These are phyloP conservation scores for Emergomyces pasteurianus DNA, from an alignment of 2,329 filamentous ascomycete species.

Conservation along the genomic window DNA sequence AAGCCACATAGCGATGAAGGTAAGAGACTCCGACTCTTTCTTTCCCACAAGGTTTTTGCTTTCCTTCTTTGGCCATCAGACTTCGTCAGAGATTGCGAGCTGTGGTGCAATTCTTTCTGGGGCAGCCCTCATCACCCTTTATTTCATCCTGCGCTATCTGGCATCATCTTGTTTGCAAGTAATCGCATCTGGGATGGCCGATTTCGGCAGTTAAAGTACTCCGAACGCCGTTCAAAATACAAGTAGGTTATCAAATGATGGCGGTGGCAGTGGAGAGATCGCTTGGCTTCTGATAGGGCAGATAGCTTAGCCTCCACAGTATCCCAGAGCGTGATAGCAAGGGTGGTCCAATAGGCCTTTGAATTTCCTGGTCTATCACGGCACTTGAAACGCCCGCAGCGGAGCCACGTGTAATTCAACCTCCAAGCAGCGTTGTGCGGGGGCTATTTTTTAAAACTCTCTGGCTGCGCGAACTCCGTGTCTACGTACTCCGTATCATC, in stretches of 20 bases:
- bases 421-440: not conserved
- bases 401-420: slow-evolving; percentile 2
- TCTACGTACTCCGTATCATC: too few relatives aligned
- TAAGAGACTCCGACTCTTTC: too few relatives aligned
- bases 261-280: not conserved
- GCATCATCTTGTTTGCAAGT: not conserved
- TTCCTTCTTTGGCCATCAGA: not conserved
- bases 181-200: not conserved
- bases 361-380: not conserved
- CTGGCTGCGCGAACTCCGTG: not conserved
- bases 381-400: not conserved
- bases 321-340: not conserved
- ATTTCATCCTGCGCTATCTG: not conserved
- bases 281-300: not conserved
- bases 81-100: not conserved
- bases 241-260: too few relatives aligned
- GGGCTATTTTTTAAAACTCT: not conserved
- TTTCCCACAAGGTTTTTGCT: too few relatives aligned
- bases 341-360: not conserved
- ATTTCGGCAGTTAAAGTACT: not conserved
- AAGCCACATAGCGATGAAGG: too few relatives aligned
- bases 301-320: not conserved
- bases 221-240: not conserved
- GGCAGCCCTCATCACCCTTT: not conserved
- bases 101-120: not conserved